phyloP scores from a whole-genome alignment of 169 alveolate genomes.

The Cryptosporidium meleagridis region DNA sequence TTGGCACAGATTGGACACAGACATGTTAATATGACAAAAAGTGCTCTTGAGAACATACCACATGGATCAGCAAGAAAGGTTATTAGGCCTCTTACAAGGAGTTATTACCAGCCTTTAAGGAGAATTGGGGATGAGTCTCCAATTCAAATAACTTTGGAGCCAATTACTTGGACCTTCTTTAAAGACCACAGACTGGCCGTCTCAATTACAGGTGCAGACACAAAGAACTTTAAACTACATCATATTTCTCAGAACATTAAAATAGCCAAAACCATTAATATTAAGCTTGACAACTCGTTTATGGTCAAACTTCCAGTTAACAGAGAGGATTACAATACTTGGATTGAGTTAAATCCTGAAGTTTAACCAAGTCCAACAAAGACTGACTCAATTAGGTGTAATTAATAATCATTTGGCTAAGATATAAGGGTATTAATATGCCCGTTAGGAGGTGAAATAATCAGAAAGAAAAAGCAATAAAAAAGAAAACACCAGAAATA shows the following conservation, averaged over 20 bases:
- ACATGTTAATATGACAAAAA: constrained; percentile 64
- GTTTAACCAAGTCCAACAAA: neutral
- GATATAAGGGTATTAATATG: neutral
- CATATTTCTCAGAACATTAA: constrained; percentile 62
- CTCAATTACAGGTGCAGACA: constrained; percentile 78
- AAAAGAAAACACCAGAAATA: too few relatives aligned
- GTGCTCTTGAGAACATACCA: constrained; percentile 60
- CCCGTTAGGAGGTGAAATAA: neutral
- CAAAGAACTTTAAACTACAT: constrained; percentile 74
- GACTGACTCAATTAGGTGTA: neutral
- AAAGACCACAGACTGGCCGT: constrained; percentile 77
- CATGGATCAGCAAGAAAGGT: constrained; percentile 73
- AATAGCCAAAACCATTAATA: constrained; percentile 62
- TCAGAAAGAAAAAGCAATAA: too few relatives aligned
- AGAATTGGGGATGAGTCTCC: constrained; percentile 72
- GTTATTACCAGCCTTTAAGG: constrained; percentile 26
- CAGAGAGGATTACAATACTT: constrained; percentile 40
- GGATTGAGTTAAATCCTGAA: constrained; percentile 48
- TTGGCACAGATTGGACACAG: constrained; percentile 74
- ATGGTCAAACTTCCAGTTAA: constrained; percentile 53
- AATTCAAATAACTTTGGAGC: constrained; percentile 76
- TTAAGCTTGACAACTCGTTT: constrained; percentile 46
- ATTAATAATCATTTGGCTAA: neutral
- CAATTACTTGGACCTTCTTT: constrained; percentile 78
- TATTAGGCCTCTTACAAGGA: constrained; percentile 55